phyloP scores from a whole-genome alignment of 176 grass and related monocot genomes.

The Typha latifolia region DNA sequence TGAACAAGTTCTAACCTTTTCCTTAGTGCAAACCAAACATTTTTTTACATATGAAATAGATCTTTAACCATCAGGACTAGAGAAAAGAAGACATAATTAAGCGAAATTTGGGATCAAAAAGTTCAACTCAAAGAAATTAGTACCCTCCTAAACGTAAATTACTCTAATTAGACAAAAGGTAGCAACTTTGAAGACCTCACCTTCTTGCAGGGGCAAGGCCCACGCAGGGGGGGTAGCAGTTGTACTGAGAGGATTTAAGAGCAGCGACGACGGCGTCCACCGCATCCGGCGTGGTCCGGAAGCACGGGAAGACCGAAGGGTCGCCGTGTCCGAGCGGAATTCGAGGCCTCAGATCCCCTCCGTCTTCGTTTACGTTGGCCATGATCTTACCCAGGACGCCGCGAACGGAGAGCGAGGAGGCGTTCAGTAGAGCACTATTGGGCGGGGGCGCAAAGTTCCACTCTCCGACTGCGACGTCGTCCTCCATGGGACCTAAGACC shows the following conservation, averaged over 20 bases:
- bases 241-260: slow-evolving; percentile 39
- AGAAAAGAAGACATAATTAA: no score
- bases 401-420: slow-evolving; percentile 36
- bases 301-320: slow-evolving; percentile 56
- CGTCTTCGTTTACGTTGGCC: slow-evolving; percentile 19
- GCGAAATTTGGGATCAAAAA: no score
- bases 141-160: no score
- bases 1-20: no score
- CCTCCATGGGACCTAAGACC: neutral
- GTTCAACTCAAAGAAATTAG: no score
- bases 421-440: slow-evolving; percentile 23
- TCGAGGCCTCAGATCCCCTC: slow-evolving; percentile 25
- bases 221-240: slow-evolving; percentile 35
- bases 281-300: slow-evolving; percentile 44
- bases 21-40: no score
- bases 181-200: slow-evolving; percentile 10
- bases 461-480: no score
- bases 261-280: slow-evolving; percentile 62
- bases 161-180: no score
- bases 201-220: slow-evolving; percentile 37
- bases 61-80: no score
- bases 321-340: slow-evolving; percentile 51
- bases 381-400: slow-evolving; percentile 31
- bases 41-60: no score
- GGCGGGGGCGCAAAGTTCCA: slow-evolving; percentile 51